These are phyloP conservation scores for Remersonia thermophila DNA, from an alignment of 2,329 filamentous ascomycete species.

Conservation along the genomic window DNA sequence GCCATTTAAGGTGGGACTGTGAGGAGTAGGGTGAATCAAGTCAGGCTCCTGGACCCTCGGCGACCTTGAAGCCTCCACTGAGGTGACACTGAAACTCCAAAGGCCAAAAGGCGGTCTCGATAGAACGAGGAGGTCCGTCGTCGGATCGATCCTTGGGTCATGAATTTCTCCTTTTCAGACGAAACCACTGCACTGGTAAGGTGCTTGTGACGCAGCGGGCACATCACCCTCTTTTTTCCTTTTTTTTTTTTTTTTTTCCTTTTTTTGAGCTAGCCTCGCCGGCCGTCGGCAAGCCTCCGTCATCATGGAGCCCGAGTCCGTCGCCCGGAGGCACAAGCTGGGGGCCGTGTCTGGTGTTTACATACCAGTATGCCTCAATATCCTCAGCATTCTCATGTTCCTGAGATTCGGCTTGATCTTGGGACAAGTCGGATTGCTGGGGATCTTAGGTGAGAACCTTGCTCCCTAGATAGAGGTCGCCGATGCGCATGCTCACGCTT, in stretches of 20 bases:
- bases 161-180: not conserved
- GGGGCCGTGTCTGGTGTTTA: slow-evolving; percentile 71
- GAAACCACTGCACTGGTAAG: too few species aligned
- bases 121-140: not conserved
- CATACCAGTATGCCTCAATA: slow-evolving; percentile 79
- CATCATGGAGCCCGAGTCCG: slow-evolving; percentile 24
- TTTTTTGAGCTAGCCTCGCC: too few species aligned
- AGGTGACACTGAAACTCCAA: slow-evolving; percentile 3
- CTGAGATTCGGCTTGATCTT: slow-evolving; percentile 76
- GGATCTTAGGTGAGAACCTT: slow-evolving; percentile 52
- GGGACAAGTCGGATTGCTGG: slow-evolving; percentile 65
- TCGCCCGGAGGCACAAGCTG: slow-evolving; percentile 46
- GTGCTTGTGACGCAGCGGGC: too few species aligned
- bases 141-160: not conserved
- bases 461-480: too few species aligned
- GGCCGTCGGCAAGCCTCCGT: not conserved
- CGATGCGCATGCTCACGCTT: slow-evolving; percentile 12
- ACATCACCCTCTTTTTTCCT: not conserved
- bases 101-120: slow-evolving; percentile 2
- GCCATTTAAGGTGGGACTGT: too few species aligned
- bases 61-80: too few species aligned
- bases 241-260: not conserved
- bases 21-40: too few species aligned
- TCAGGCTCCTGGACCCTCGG: too few species aligned
- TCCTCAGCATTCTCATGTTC: slow-evolving; percentile 86